Conservation (phyloP, 192 early-diverging fungal genomes). For the Coemansia sp. region DNA sequence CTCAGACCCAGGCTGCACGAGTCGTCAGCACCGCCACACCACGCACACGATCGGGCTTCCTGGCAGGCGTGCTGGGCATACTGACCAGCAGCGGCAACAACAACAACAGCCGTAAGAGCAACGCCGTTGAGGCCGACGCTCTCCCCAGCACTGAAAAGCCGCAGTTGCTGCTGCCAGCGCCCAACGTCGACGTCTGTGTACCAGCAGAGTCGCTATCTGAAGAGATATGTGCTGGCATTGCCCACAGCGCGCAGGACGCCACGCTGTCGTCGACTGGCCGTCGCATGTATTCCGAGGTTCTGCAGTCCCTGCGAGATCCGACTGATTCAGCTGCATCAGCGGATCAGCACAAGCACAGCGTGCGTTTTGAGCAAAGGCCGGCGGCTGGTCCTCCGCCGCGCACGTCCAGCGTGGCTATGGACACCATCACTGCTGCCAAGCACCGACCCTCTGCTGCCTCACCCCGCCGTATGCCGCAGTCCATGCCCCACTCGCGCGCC, state of each 20-base stretch:
- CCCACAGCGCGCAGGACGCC: slow-evolving; percentile 11
- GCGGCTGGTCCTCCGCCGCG: slow-evolving; percentile 8
- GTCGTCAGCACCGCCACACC: not conserved
- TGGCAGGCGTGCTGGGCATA: slow-evolving; percentile 22
- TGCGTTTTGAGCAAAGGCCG: slow-evolving; percentile 7
- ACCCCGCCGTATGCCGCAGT: not conserved
- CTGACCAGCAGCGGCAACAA: not conserved
- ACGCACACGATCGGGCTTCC: slow-evolving; percentile 13
- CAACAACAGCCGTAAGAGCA: slow-evolving; percentile 27
- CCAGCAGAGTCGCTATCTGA: slow-evolving; percentile 21
- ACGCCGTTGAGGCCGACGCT: not conserved
- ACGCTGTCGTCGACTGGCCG: slow-evolving; percentile 28
- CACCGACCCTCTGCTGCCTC: not conserved
- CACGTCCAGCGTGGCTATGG: slow-evolving; percentile 29
- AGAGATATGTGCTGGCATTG: slow-evolving; percentile 29
- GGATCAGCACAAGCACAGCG: slow-evolving; percentile 6
- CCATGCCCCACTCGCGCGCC: slow-evolving; percentile 38
- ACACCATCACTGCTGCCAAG: slow-evolving; percentile 31
- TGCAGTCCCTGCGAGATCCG: slow-evolving; percentile 19
- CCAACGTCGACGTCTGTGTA: slow-evolving; percentile 11
- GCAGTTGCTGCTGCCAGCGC: slow-evolving; percentile 1
- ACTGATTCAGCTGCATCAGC: not conserved
- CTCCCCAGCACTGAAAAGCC: not conserved
- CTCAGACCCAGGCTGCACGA: not conserved
- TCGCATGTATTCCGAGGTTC: slow-evolving; percentile 36